Percentiles rank a stretch among this genome's conserved stretches.
phyloP scores from a whole-genome alignment of 352 stramenopile genomes.

The Globisporangium emineosum region DNA sequence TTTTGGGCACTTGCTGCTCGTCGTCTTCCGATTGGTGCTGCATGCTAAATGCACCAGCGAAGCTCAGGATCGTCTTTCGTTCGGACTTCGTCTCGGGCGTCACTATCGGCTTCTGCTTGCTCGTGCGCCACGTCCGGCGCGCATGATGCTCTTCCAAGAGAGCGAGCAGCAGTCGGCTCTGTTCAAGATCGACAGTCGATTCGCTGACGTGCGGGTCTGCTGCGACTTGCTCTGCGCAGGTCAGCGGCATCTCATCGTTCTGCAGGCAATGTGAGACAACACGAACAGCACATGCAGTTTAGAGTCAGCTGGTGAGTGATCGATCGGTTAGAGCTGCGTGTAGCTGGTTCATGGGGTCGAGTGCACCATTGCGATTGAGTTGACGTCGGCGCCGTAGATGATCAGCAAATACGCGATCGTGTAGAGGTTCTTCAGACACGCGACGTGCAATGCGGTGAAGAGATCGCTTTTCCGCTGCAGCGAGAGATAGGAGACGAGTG shows the following conservation, averaged over 20 bases:
- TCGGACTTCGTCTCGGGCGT: not conserved
- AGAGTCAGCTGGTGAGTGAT: too few relatives aligned
- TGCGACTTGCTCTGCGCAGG: conserved; percentile 32
- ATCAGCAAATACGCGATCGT: conserved; percentile 59
- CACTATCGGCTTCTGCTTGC: not conserved
- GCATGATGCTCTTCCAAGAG: conserved; percentile 44
- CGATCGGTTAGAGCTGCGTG: too few relatives aligned
- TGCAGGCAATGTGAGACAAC: conserved; percentile 10
- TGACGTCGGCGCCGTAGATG: conserved; percentile 69
- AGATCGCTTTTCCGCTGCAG: conserved; percentile 50
- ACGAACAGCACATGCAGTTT: too few relatives aligned
- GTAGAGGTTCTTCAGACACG: conserved; percentile 60
- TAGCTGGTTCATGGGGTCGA: too few relatives aligned
- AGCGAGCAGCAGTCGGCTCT: conserved; percentile 32
- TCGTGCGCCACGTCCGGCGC: conserved; percentile 52
- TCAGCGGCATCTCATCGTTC: conserved; percentile 68
- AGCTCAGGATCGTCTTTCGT: conserved; percentile 25
- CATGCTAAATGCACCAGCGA: conserved; percentile 28
- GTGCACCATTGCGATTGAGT: conserved; percentile 66
- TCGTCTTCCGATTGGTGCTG: conserved; percentile 1
- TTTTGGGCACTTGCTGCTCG: not conserved
- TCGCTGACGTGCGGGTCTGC: conserved; percentile 15
- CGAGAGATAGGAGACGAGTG: not conserved
- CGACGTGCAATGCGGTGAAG: conserved; percentile 60
- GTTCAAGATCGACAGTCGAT: conserved; percentile 14